These are phyloP conservation scores for Neurospora tetrasperma DNA, from an alignment of 495 filamentous ascomycete genomes.

Conservation along the genomic window DNA sequence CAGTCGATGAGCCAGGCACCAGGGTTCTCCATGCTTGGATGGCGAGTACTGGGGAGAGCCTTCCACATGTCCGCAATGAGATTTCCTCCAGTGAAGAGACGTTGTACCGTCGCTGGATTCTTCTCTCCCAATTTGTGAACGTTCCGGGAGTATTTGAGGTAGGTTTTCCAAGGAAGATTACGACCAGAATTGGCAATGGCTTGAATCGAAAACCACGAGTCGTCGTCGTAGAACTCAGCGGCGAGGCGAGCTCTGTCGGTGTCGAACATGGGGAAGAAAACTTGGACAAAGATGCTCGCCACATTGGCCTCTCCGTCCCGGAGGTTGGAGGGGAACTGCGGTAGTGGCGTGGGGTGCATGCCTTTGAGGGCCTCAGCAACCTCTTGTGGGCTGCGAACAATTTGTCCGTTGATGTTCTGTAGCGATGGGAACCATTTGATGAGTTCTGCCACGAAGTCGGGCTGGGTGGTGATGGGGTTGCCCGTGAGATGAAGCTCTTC, in stretches of 20 bases:
- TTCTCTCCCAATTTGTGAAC: constrained; percentile 56
- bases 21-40: constrained; percentile 53
- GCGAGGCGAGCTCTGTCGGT: constrained; percentile 52
- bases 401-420: constrained; percentile 56
- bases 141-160: constrained; percentile 75
- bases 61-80: constrained; percentile 62
- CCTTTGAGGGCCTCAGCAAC: constrained; percentile 35
- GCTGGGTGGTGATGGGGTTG: constrained; percentile 58
- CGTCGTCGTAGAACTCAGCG: constrained; percentile 61
- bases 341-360: constrained; percentile 47
- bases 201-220: constrained; percentile 68
- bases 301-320: constrained; percentile 61
- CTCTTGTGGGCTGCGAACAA: constrained; percentile 62
- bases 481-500: constrained; percentile 68
- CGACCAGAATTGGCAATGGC: constrained; percentile 49
- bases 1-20: constrained; percentile 75
- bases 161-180: constrained; percentile 53
- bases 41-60: constrained; percentile 60
- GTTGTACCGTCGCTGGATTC: constrained; percentile 44
- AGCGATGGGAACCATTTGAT: constrained; percentile 73
- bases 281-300: constrained; percentile 60
- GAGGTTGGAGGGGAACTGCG: constrained; percentile 58
- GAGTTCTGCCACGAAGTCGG: constrained; percentile 58
- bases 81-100: constrained; percentile 51
- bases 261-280: constrained; percentile 70